Conservation (phyloP, 768 basidiomycete species). For the Lentinula guzmanii region DNA sequence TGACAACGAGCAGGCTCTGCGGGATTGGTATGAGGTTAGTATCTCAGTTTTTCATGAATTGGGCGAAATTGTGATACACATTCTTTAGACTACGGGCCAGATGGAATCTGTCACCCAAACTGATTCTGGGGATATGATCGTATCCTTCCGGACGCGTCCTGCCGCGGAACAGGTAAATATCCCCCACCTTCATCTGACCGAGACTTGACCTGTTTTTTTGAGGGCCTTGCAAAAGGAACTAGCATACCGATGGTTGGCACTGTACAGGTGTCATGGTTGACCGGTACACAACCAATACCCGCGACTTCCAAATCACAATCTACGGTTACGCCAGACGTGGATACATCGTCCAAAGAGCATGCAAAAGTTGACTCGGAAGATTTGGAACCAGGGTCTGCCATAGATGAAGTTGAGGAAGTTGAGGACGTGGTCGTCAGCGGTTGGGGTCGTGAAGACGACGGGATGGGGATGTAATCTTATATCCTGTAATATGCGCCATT, state of each 20-base stretch:
- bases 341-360: background rate
- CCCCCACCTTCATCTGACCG: constrained; percentile 1
- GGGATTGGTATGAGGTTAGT: constrained; percentile 79
- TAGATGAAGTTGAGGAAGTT: constrained; percentile 52
- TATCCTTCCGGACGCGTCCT: constrained; percentile 64
- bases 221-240: constrained; percentile 71
- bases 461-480: constrained; percentile 53
- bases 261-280: constrained; percentile 66
- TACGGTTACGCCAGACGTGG: background rate
- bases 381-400: constrained; percentile 21
- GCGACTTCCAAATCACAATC: constrained; percentile 9
- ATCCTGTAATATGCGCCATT: background rate
- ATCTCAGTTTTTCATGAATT: background rate
- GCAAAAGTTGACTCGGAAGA: constrained; percentile 15
- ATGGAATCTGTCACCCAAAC: constrained; percentile 56
- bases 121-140: constrained; percentile 55
- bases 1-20: constrained; percentile 51
- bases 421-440: constrained; percentile 63
- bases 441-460: constrained; percentile 70
- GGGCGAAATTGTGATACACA: background rate
- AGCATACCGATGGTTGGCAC: constrained; percentile 61
- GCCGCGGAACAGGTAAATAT: constrained; percentile 69
- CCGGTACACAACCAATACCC: constrained; percentile 18
- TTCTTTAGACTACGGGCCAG: constrained; percentile 55
- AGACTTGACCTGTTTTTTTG: background rate